A percentile compares a stretch with the other conserved stretches of the same genome.
These are phyloP conservation scores for Purshia tridentata DNA, from an alignment of 306 rosid species.

Conservation along the genomic window DNA sequence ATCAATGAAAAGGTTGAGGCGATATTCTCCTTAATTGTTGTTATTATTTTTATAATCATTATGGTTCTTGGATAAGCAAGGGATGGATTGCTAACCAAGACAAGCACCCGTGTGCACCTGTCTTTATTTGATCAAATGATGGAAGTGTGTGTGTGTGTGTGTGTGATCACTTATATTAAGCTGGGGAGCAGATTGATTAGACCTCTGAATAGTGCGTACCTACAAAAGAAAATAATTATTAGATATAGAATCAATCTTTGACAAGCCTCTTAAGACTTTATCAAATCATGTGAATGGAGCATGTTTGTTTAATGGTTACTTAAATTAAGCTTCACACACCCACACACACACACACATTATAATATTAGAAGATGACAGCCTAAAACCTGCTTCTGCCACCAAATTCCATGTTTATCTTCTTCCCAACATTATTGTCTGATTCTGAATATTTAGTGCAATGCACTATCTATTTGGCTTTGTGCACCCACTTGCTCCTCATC, in stretches of 20 bases:
- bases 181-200: slow-evolving; percentile 31
- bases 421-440: slow-evolving; percentile 26
- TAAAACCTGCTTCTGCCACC: slow-evolving; percentile 58
- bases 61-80: slow-evolving; percentile 60
- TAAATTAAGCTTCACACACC: background rate
- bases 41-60: slow-evolving; percentile 22
- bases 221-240: slow-evolving; percentile 15
- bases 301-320: slow-evolving; percentile 21
- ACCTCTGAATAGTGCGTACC: slow-evolving; percentile 7
- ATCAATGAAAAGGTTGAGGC: background rate
- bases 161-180: slow-evolving; percentile 31
- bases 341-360: slow-evolving; percentile 22
- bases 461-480: slow-evolving; percentile 27
- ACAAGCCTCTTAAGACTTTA: slow-evolving; percentile 17
- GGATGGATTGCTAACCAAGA: slow-evolving; percentile 44
- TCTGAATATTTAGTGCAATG: slow-evolving; percentile 20
- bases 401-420: slow-evolving; percentile 55
- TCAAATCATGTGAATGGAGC: slow-evolving; percentile 34
- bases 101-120: slow-evolving; percentile 46
- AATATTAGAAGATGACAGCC: slow-evolving; percentile 33
- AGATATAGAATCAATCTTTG: slow-evolving; percentile 33
- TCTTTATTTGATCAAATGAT: slow-evolving; percentile 35
- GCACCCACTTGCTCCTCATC: slow-evolving; percentile 33
- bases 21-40: background rate
- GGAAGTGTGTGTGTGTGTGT: slow-evolving; percentile 15